Evolutionary conservation across 768 basidiomycete species (phyloP).

Genomic region (Hemileccinum rubropunctum): DNA sequence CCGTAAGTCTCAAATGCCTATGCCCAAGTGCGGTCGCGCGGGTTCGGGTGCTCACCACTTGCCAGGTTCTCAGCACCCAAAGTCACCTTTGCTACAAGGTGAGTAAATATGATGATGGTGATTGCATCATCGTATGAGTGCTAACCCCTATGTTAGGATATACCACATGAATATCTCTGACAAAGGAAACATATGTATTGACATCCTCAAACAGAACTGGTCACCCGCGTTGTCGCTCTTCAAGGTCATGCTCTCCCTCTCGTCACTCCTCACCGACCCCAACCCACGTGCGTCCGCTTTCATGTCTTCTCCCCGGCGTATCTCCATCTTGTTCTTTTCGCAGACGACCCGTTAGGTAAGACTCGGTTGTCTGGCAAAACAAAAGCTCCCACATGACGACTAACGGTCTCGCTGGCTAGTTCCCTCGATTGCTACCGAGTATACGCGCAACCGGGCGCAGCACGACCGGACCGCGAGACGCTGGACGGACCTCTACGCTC

Average conservation of each 20-base stretch:
- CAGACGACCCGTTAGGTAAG: conserved; percentile 73
- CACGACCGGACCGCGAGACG: conserved; percentile 78
- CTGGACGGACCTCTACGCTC: conserved; percentile 74
- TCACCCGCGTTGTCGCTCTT: conserved; percentile 90
- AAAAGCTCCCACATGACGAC: background rate
- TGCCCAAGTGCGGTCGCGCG: conserved; percentile 2
- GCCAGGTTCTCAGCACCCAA: conserved; percentile 75
- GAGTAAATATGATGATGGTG: conserved; percentile 9
- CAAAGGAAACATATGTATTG: conserved; percentile 76
- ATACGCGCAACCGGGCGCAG: conserved; percentile 56
- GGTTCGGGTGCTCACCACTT: background rate
- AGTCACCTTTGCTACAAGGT: conserved; percentile 75
- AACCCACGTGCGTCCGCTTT: conserved; percentile 70
- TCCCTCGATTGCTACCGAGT: conserved; percentile 70
- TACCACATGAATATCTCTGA: conserved; percentile 91
- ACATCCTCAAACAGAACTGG: conserved; percentile 93
- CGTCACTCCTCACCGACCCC: conserved; percentile 89
- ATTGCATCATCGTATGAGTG: background rate
- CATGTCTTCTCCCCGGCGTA: background rate
- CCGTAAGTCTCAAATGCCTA: conserved; percentile 45
- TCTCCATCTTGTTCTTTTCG: conserved; percentile 6
- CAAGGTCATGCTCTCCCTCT: conserved; percentile 92
- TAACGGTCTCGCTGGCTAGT: conserved; percentile 38
- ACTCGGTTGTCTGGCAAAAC: background rate
- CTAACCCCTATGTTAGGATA: conserved; percentile 46